A percentile compares a stretch with the other conserved stretches of the same genome.
Evolutionary conservation across 176 grass and related monocot genomes (phyloP).

Genomic region (Coix lacrymajobi): DNA sequence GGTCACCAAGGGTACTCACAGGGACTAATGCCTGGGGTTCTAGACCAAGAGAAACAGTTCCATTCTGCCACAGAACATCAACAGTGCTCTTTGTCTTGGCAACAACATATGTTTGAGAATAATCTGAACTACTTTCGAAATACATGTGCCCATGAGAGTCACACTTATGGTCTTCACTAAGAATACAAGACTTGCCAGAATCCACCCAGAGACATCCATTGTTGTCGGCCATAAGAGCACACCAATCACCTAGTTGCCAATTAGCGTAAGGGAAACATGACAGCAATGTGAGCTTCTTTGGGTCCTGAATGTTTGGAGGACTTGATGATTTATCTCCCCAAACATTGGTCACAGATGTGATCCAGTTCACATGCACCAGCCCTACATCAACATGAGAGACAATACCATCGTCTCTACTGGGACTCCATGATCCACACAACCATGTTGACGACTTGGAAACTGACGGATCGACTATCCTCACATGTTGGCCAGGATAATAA

Average conservation of each 20-base stretch:
- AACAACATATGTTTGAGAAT: conserved; percentile 62
- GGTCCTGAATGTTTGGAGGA: conserved; percentile 63
- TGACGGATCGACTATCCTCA: conserved; percentile 48
- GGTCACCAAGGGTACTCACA: conserved; percentile 77
- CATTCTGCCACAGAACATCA: conserved; percentile 92
- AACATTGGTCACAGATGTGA: conserved; percentile 64
- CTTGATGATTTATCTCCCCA: conserved; percentile 49
- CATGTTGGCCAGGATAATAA: conserved; percentile 77
- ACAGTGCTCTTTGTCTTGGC: conserved; percentile 74
- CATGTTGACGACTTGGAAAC: conserved; percentile 58
- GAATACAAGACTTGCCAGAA: conserved; percentile 28
- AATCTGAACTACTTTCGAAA: conserved; percentile 25
- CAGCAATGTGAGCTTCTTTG: conserved; percentile 67
- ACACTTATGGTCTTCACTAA: conserved; percentile 27
- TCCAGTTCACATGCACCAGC: conserved; percentile 74
- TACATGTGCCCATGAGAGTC: conserved; percentile 24
- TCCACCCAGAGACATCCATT: conserved; percentile 21
- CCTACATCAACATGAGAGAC: conserved; percentile 72
- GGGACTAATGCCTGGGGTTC: conserved; percentile 60
- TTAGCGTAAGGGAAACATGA: conserved; percentile 76
- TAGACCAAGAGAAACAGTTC: conserved; percentile 60
- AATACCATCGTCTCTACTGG: conserved; percentile 57
- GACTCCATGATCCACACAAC: conserved; percentile 70
- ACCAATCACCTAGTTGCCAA: conserved; percentile 98
- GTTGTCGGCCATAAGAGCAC: conserved; percentile 42